These are phyloP conservation scores for Boletus insuetus DNA, from an alignment of 768 basidiomycete genomes.

Conservation along the genomic window DNA sequence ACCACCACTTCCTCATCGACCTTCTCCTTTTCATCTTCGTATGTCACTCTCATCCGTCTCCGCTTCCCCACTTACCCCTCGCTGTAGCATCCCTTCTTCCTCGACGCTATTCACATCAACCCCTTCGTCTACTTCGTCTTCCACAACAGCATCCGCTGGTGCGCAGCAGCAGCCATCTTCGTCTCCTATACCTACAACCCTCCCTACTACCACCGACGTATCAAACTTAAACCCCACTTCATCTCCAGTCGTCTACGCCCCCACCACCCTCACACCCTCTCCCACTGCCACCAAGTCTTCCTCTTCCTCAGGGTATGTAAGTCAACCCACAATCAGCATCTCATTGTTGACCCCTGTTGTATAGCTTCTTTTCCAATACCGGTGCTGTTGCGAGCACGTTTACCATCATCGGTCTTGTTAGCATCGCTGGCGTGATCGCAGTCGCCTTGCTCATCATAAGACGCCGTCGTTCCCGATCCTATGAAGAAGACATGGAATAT, in stretches of 20 bases:
- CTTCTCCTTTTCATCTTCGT: neutral
- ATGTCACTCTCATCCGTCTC: slow-evolving; percentile 1
- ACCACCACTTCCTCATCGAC: neutral
- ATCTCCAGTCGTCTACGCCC: neutral
- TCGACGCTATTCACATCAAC: neutral
- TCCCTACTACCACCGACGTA: neutral
- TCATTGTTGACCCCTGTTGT: neutral
- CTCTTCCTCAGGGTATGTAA: slow-evolving; percentile 23
- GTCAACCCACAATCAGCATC: neutral
- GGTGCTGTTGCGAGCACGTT: slow-evolving; percentile 48
- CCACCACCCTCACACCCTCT: slow-evolving; percentile 9
- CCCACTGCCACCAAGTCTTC: slow-evolving; percentile 6
- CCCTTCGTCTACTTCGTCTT: neutral
- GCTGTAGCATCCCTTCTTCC: neutral
- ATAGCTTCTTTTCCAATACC: slow-evolving; percentile 47
- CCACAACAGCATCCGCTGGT: neutral
- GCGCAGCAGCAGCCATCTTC: slow-evolving; percentile 1
- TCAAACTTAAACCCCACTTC: neutral
- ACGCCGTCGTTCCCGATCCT: slow-evolving; percentile 25
- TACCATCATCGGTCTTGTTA: slow-evolving; percentile 38
- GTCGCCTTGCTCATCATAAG: slow-evolving; percentile 27
- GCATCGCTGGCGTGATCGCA: slow-evolving; percentile 31
- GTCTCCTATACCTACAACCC: neutral
- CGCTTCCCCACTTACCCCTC: neutral
- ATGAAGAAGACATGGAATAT: slow-evolving; percentile 30